These are phyloP conservation scores for Curvularia lunata DNA, from an alignment of 2,329 filamentous ascomycete species.

Conservation along the genomic window DNA sequence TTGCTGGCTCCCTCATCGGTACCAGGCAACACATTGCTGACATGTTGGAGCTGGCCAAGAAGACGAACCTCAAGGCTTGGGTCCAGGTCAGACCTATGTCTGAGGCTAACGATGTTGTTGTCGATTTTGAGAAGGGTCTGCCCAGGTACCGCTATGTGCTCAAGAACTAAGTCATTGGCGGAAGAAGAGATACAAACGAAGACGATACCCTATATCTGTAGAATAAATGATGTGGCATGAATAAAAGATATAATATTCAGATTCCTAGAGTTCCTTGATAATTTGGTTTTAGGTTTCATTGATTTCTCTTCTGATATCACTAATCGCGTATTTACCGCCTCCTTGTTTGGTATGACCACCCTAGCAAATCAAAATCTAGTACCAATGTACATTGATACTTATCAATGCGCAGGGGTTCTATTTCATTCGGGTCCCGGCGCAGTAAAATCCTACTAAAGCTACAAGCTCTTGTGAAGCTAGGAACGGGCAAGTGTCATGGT, in stretches of 20 bases:
- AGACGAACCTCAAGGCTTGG: slow-evolving; percentile 51
- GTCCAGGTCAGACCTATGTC: slow-evolving; percentile 52
- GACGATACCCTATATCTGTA: slow-evolving; percentile 14
- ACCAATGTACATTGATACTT: neutral
- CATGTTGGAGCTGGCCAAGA: slow-evolving; percentile 54
- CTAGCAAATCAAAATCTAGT: neutral
- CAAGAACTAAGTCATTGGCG: slow-evolving; percentile 24
- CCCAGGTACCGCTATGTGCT: slow-evolving; percentile 54
- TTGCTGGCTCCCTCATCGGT: slow-evolving; percentile 69
- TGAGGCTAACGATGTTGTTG: slow-evolving; percentile 46
- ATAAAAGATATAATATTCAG: neutral
- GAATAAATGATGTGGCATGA: neutral
- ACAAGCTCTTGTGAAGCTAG: too few species aligned
- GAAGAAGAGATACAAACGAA: neutral
- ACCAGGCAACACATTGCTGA: slow-evolving; percentile 67
- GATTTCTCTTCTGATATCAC: neutral
- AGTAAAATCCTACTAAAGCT: too few species aligned
- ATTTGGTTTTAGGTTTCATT: neutral
- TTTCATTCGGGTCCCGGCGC: too few species aligned
- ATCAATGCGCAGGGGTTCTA: neutral
- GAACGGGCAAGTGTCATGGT: too few species aligned
- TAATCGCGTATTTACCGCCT: neutral
- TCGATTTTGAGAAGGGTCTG: slow-evolving; percentile 48
- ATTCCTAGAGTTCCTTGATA: neutral
- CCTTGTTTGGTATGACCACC: neutral